These are phyloP conservation scores for Solanum tarapatanum DNA, from an alignment of 257 asterid species.

Conservation along the genomic window DNA sequence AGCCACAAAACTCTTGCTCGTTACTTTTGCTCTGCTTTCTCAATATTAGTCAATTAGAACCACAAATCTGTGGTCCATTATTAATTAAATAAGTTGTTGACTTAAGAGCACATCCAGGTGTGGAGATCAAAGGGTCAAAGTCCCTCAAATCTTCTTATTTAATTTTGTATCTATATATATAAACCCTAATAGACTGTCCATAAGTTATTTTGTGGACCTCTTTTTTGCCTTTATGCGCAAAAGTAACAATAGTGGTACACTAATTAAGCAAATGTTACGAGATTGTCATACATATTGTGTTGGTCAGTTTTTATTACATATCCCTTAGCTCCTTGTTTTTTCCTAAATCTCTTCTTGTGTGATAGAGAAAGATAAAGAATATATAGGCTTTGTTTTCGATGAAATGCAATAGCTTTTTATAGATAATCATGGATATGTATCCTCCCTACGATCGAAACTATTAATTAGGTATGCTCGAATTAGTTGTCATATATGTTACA, in stretches of 20 bases:
- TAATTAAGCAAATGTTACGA: background rate
- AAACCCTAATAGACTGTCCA: background rate
- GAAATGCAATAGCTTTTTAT: background rate
- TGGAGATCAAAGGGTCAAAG: background rate
- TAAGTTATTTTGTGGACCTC: background rate
- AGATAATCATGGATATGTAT: background rate
- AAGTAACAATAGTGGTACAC: background rate
- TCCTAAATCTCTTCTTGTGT: background rate
- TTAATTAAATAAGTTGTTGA: background rate
- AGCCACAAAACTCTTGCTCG: background rate
- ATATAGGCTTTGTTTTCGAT: background rate
- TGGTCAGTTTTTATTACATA: background rate
- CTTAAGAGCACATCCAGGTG: background rate
- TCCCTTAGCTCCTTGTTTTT: background rate
- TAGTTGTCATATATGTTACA: background rate
- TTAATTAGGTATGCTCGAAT: background rate
- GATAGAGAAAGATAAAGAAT: background rate
- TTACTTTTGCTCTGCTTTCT: background rate
- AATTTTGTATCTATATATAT: background rate
- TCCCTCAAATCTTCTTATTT: background rate
- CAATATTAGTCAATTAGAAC: background rate
- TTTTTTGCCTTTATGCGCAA: background rate
- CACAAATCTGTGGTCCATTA: background rate
- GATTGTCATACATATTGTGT: background rate
- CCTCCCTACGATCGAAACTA: background rate